Conservation (phyloP, 2,329 filamentous ascomycete species). For the Ascosphaera pollenicola region DNA sequence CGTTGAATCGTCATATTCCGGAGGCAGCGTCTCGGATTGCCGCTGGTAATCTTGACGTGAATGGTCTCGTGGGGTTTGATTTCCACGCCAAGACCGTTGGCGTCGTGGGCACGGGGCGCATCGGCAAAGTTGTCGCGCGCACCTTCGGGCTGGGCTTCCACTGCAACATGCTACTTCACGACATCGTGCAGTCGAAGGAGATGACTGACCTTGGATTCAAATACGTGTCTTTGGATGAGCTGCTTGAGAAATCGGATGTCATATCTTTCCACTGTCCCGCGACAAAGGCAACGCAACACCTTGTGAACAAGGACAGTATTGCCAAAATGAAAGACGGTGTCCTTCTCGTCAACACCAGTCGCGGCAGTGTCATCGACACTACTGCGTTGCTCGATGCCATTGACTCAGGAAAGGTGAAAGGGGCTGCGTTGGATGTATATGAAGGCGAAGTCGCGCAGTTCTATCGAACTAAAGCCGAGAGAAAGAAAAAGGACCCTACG, state of each 20-base stretch:
- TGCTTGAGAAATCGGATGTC: constrained; percentile 36
- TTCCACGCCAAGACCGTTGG: constrained; percentile 44
- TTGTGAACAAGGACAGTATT: constrained; percentile 35
- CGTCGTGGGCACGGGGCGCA: constrained; percentile 41
- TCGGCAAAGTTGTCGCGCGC: constrained; percentile 37
- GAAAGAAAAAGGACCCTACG: constrained; percentile 44
- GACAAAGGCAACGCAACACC: constrained; percentile 33
- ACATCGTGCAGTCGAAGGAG: constrained; percentile 30
- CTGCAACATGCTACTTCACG: constrained; percentile 38
- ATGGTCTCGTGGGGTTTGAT: constrained; percentile 35
- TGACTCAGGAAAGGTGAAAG: constrained; percentile 37
- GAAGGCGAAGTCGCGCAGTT: constrained; percentile 38
- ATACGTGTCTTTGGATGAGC: constrained; percentile 30
- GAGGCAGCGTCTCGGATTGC: constrained; percentile 45
- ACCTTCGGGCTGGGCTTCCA: constrained; percentile 42
- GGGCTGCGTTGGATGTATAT: constrained; percentile 45
- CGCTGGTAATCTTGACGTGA: constrained; percentile 45
- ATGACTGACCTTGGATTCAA: constrained; percentile 27
- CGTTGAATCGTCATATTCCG: constrained; percentile 45
- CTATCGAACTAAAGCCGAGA: constrained; percentile 40
- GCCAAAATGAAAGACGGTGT: constrained; percentile 34
- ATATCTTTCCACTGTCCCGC: constrained; percentile 46
- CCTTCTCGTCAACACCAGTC: constrained; percentile 45
- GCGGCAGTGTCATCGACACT: constrained; percentile 42
- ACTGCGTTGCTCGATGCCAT: constrained; percentile 36